These are phyloP conservation scores for Phyllosticta citriasiana DNA, from an alignment of 2,329 filamentous ascomycete species.

Conservation along the genomic window DNA sequence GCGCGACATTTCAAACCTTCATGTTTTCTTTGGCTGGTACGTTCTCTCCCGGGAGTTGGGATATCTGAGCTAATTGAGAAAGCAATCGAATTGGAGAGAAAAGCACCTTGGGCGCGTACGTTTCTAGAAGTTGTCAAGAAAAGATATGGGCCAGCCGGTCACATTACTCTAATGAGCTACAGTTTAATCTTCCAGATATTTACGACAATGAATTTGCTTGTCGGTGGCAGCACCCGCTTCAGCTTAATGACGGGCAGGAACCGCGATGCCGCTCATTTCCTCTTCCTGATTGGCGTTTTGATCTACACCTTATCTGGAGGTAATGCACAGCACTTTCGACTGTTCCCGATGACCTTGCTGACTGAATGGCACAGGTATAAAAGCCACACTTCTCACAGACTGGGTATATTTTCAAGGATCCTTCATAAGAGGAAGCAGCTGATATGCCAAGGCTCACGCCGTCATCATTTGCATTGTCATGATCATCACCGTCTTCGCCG, in stretches of 20 bases:
- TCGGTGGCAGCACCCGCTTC: conserved; percentile 15
- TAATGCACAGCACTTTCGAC: conserved; percentile 12
- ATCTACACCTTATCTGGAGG: conserved; percentile 20
- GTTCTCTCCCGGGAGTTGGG: neutral
- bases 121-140: conserved; percentile 12
- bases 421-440: neutral
- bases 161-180: conserved; percentile 11
- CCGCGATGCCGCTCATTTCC: conserved; percentile 15
- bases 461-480: conserved; percentile 40
- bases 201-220: conserved; percentile 12
- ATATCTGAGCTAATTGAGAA: neutral
- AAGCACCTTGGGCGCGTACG: conserved; percentile 23
- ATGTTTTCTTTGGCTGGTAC: conserved; percentile 10
- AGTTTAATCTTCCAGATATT: conserved; percentile 10
- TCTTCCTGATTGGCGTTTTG: conserved; percentile 19
- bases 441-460: neutral
- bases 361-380: neutral
- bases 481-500: conserved; percentile 43
- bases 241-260: conserved; percentile 17
- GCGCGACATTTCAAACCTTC: conserved; percentile 22
- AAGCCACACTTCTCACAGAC: conserved; percentile 19
- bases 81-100: conserved; percentile 24
- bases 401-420: neutral
- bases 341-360: neutral
- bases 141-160: conserved; percentile 10